Evolutionary conservation across 805 yeast genomes (phyloP).

Genomic region (Yamadazyma sp.): DNA sequence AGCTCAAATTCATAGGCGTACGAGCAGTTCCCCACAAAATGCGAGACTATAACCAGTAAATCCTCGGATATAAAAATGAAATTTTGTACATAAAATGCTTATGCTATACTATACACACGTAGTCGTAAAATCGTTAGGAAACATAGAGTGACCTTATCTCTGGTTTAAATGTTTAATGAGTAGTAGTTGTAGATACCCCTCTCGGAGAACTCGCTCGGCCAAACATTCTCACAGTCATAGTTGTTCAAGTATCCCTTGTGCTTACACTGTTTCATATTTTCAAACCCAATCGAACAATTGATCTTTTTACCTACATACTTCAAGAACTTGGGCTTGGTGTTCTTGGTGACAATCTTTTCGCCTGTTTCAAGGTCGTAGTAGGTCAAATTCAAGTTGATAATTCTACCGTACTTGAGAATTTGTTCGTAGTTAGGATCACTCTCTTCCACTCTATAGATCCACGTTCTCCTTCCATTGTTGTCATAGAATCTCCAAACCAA

Average conservation of each 20-base stretch:
- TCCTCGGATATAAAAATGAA: background rate
- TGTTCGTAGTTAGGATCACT: constrained; percentile 32
- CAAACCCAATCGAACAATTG: constrained; percentile 54
- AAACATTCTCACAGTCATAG: constrained; percentile 33
- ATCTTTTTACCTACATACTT: constrained; percentile 55
- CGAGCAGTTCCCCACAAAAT: constrained; percentile 7
- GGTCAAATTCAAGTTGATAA: constrained; percentile 40
- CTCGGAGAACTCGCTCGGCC: constrained; percentile 54
- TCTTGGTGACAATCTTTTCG: constrained; percentile 49
- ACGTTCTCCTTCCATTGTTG: constrained; percentile 74
- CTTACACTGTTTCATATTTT: constrained; percentile 35
- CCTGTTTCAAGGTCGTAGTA: constrained; percentile 67
- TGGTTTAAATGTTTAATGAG: constrained; percentile 46
- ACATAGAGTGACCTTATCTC: too few relatives aligned
- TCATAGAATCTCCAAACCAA: constrained; percentile 52
- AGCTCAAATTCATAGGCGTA: background rate
- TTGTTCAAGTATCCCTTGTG: constrained; percentile 32
- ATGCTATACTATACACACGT: constrained; percentile 5
- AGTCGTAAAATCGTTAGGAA: constrained; percentile 7
- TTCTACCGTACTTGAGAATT: constrained; percentile 17
- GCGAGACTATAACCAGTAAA: background rate
- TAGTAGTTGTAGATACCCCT: constrained; percentile 60
- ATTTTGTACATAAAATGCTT: background rate
- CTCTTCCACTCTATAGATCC: constrained; percentile 59
- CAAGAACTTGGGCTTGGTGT: constrained; percentile 48